phyloP scores from a whole-genome alignment of 2,329 filamentous ascomycete species.

The Kalmusia sp. region DNA sequence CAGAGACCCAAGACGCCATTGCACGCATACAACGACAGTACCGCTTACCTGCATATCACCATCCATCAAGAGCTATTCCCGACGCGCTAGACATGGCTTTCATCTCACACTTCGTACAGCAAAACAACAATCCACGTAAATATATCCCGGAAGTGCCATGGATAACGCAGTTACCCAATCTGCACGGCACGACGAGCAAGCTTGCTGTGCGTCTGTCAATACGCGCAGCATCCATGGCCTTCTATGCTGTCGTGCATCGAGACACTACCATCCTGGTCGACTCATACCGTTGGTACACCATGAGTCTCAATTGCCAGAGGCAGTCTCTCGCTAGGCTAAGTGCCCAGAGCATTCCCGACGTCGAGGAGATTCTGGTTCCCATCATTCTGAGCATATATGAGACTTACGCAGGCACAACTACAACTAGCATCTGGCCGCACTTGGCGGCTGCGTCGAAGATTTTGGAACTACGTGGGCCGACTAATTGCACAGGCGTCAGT shows the following conservation, averaged over 20 bases:
- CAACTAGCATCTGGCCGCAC: conserved; percentile 38
- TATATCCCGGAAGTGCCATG: conserved; percentile 33
- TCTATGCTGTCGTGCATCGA: conserved; percentile 37
- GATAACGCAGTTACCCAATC: conserved; percentile 30
- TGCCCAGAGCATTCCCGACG: conserved; percentile 27
- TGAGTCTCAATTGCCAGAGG: conserved; percentile 36
- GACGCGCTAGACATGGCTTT: conserved; percentile 38
- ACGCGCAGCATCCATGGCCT: conserved; percentile 42
- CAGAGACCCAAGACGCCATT: conserved; percentile 27
- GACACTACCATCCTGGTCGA: conserved; percentile 38
- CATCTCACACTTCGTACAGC: conserved; percentile 37
- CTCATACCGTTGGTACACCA: conserved; percentile 41
- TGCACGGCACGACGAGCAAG: conserved; percentile 26
- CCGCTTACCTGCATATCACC: conserved; percentile 28
- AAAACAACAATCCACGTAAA: conserved; percentile 26
- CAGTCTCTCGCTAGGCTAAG: conserved; percentile 25
- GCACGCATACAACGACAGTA: conserved; percentile 33
- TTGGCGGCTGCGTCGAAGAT: conserved; percentile 35
- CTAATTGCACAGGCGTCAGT: conserved; percentile 31
- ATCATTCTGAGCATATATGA: conserved; percentile 40
- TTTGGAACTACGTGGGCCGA: conserved; percentile 39
- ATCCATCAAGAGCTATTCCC: conserved; percentile 31
- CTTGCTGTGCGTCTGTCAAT: conserved; percentile 37
- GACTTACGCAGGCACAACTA: conserved; percentile 36
- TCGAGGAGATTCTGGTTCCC: conserved; percentile 38